phyloP scores from a whole-genome alignment of 805 yeast species.

The Candida sanyiensis region DNA sequence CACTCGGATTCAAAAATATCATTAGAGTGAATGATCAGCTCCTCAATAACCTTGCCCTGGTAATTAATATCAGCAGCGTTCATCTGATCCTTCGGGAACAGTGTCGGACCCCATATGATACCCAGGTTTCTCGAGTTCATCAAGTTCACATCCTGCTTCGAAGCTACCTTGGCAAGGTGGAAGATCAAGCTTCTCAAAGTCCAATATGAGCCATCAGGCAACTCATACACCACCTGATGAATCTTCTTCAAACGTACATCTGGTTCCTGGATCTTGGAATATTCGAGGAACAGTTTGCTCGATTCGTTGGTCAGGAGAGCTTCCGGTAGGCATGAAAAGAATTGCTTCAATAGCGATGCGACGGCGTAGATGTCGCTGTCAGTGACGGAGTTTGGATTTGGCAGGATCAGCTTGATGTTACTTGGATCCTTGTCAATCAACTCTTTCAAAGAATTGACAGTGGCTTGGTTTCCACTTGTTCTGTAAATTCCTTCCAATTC shows the following conservation, averaged over 20 bases:
- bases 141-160: constrained; percentile 56
- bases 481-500: constrained; percentile 88
- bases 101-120: constrained; percentile 92
- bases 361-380: constrained; percentile 83
- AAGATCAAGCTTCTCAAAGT: constrained; percentile 79
- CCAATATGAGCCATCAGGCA: constrained; percentile 94
- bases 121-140: constrained; percentile 81
- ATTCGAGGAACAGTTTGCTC: constrained; percentile 57
- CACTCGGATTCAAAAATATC: constrained; percentile 69
- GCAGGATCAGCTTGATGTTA: constrained; percentile 48
- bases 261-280: constrained; percentile 61
- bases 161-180: constrained; percentile 74
- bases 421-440: constrained; percentile 74
- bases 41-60: constrained; percentile 77
- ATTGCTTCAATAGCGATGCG: constrained; percentile 81
- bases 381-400: constrained; percentile 48
- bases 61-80: constrained; percentile 69
- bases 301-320: constrained; percentile 69
- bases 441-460: constrained; percentile 66
- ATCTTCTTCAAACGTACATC: constrained; percentile 62
- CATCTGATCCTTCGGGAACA: constrained; percentile 62
- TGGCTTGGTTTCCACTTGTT: constrained; percentile 70
- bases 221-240: constrained; percentile 80
- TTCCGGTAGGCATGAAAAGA: constrained; percentile 81
- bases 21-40: constrained; percentile 73